Percentiles rank a stretch among this genome's conserved stretches.
Evolutionary conservation across 257 asterid genomes (phyloP).

Genomic region (Scutellaria barbata): DNA sequence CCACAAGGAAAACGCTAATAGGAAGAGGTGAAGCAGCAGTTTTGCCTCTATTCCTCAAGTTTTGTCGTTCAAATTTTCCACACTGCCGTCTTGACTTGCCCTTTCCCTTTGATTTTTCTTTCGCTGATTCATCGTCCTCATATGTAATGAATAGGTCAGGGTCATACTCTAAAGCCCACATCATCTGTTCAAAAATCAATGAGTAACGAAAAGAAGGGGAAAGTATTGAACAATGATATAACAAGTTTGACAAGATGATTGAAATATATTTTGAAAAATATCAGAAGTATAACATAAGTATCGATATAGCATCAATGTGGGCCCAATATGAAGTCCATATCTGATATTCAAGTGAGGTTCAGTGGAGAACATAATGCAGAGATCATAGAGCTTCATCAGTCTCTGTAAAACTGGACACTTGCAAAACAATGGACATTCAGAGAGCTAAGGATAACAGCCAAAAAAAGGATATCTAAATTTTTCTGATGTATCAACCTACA

Average conservation of each 20-base stretch:
- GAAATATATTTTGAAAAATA: not conserved
- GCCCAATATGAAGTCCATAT: no score
- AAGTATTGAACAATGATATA: not conserved
- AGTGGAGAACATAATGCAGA: not conserved
- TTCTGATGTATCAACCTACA: not conserved
- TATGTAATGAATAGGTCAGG: constrained; percentile 67
- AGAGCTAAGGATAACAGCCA: no score
- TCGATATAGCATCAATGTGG: not conserved
- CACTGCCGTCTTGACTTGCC: constrained; percentile 65
- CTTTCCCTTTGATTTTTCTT: constrained; percentile 61
- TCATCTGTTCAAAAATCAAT: constrained; percentile 63
- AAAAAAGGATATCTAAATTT: no score
- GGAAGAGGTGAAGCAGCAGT: constrained; percentile 65
- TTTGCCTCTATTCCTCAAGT: constrained; percentile 60
- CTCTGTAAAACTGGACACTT: constrained; percentile 5
- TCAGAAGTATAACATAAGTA: no score
- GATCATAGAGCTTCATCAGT: constrained; percentile 14
- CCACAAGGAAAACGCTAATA: constrained; percentile 89
- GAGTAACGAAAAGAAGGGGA: constrained; percentile 26
- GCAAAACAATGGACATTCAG: not conserved
- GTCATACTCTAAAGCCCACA: constrained; percentile 98
- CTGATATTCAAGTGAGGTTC: not conserved
- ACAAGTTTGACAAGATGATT: not conserved
- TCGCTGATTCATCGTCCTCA: constrained; percentile 60
- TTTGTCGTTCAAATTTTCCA: constrained; percentile 87